Conservation (phyloP, 768 basidiomycete species). For the Auricularia auricula-judae region DNA sequence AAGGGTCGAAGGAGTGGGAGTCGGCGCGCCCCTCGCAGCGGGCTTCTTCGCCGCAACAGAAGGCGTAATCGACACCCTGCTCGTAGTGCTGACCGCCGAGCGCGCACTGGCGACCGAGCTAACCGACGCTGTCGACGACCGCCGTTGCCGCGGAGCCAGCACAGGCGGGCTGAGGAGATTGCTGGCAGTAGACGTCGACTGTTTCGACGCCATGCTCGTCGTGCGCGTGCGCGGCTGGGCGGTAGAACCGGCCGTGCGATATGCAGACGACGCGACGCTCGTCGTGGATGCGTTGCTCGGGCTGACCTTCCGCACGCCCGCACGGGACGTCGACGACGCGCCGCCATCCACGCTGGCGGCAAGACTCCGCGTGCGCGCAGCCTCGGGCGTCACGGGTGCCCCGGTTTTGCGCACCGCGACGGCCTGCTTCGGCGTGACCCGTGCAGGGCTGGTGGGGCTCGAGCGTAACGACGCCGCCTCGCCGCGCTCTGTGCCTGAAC, state of each 20-base stretch:
- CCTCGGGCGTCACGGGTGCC: background rate
- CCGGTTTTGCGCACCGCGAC: constrained; percentile 7
- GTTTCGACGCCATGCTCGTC: constrained; percentile 20
- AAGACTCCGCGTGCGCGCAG: background rate
- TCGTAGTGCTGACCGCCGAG: background rate
- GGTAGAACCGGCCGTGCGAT: constrained; percentile 28
- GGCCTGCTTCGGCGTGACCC: constrained; percentile 6
- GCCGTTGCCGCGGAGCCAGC: constrained; percentile 8
- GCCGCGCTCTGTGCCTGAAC: background rate
- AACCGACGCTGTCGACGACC: constrained; percentile 13
- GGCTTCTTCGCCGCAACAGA: constrained; percentile 3
- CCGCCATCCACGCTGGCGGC: background rate
- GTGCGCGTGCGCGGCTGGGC: constrained; percentile 16
- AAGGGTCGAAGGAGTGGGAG: constrained; percentile 5
- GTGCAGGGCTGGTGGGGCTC: background rate
- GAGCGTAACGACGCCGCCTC: background rate
- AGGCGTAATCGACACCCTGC: background rate
- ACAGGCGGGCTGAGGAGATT: constrained; percentile 6
- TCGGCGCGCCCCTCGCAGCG: constrained; percentile 4
- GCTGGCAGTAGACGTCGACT: constrained; percentile 17
- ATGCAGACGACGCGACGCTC: constrained; percentile 31
- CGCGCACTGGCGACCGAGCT: constrained; percentile 7
- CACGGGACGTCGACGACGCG: background rate
- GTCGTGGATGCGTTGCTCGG: constrained; percentile 15
- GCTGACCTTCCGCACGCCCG: background rate